Conservation (phyloP, 75 land plant genomes). For the Gnetum montanum region DNA sequence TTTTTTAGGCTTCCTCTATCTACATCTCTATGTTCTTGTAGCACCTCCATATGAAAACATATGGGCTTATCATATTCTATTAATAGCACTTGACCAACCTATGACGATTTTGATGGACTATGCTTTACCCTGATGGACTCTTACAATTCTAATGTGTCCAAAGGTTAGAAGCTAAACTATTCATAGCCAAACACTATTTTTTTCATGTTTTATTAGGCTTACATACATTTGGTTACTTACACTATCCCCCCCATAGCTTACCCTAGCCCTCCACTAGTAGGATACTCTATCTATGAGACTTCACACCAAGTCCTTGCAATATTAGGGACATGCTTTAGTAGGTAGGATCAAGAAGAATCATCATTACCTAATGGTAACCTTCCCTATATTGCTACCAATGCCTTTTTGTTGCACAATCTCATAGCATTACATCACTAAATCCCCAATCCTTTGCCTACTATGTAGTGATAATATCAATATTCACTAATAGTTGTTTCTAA, state of each 20-base stretch:
- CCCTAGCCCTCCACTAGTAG: background rate
- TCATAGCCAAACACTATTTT: background rate
- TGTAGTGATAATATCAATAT: background rate
- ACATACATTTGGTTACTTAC: conserved; percentile 7
- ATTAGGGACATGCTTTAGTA: background rate
- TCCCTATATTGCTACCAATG: background rate
- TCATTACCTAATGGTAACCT: background rate
- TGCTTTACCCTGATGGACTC: background rate
- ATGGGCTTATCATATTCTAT: background rate
- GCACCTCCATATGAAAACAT: background rate
- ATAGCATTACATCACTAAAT: background rate
- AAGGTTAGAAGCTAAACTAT: background rate
- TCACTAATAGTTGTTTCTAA: background rate
- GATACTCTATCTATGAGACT: background rate
- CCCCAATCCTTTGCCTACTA: background rate
- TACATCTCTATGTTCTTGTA: too few relatives aligned
- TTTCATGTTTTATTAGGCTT: conserved; percentile 7
- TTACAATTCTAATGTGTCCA: background rate
- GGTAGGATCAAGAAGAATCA: background rate
- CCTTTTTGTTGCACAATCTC: background rate
- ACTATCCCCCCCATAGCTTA: background rate
- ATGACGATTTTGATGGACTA: background rate
- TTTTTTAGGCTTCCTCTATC: too few relatives aligned
- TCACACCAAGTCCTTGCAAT: background rate
- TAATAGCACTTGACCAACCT: background rate